A percentile compares a stretch with the other conserved stretches of the same genome.
phyloP scores from a whole-genome alignment of 169 alveolate genomes.

The Plasmodium chabaudi region DNA sequence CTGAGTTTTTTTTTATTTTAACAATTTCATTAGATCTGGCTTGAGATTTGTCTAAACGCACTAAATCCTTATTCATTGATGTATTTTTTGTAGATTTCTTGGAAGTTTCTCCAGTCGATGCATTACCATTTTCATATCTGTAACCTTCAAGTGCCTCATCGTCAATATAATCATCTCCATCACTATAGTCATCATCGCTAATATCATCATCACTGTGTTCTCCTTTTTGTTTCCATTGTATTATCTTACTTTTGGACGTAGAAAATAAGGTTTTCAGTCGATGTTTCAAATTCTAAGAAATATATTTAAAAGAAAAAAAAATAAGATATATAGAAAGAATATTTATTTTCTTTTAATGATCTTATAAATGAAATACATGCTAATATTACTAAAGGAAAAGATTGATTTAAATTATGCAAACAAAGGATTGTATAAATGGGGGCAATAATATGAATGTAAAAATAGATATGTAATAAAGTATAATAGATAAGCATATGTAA shows the following conservation, averaged over 20 bases:
- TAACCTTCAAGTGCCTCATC: no score
- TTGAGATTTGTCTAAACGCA: not conserved
- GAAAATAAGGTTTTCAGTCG: not conserved
- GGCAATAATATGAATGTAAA: not conserved
- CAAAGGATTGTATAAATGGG: not conserved
- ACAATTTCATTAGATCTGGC: not conserved
- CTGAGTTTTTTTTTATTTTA: not conserved
- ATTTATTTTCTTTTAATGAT: no score
- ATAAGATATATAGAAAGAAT: no score
- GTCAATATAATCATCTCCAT: not conserved
- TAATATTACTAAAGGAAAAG: not conserved
- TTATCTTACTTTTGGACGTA: not conserved
- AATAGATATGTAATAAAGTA: not conserved
- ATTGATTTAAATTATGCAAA: not conserved
- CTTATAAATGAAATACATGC: not conserved
- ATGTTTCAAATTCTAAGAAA: not conserved
- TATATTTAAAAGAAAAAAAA: not conserved
- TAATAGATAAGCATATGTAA: not conserved
- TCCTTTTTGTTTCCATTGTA: constrained; percentile 11
- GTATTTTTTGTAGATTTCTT: not conserved
- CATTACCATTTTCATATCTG: no score
- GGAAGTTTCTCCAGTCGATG: no score
- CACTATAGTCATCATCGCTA: not conserved
- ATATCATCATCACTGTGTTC: not conserved
- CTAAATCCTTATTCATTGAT: not conserved